Evolutionary conservation across 768 basidiomycete genomes (phyloP).

Genomic region (Phanerochaete sordida): DNA sequence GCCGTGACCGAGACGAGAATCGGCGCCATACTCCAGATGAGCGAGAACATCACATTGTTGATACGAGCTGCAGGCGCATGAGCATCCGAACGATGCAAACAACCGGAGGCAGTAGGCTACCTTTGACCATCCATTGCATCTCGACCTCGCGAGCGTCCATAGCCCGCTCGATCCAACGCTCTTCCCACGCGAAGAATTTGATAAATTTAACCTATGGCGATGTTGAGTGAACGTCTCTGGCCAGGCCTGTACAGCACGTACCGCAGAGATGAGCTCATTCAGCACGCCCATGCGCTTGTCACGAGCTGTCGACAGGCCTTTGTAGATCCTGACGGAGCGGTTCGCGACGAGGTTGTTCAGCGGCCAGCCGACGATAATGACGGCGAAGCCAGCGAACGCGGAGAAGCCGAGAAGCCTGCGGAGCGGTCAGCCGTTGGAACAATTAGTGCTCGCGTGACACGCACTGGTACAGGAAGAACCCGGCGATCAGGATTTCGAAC

Average conservation of each 20-base stretch:
- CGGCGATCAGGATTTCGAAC: constrained; percentile 73
- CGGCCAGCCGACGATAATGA: constrained; percentile 64
- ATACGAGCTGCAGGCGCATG: constrained; percentile 45
- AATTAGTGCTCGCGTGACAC: not conserved
- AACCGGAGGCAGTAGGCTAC: constrained; percentile 29
- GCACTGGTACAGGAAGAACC: constrained; percentile 74
- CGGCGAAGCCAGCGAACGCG: constrained; percentile 75
- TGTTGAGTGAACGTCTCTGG: too few relatives aligned
- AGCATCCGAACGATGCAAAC: not conserved
- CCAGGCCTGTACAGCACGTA: constrained; percentile 30
- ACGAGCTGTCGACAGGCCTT: constrained; percentile 53
- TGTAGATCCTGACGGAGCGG: constrained; percentile 57
- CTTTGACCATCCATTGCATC: constrained; percentile 74
- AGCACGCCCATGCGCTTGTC: constrained; percentile 78
- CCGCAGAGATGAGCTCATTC: constrained; percentile 73
- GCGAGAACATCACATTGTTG: constrained; percentile 67
- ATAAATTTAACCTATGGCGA: constrained; percentile 59
- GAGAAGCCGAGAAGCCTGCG: constrained; percentile 59
- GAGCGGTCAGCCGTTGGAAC: not conserved
- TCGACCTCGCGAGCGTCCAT: constrained; percentile 65
- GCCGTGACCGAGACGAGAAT: constrained; percentile 77
- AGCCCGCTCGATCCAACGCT: constrained; percentile 67
- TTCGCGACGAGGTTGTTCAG: constrained; percentile 65
- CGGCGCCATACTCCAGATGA: constrained; percentile 74
- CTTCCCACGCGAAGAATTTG: constrained; percentile 84